Percentiles rank a stretch among this genome's conserved stretches.
phyloP scores from a whole-genome alignment of 2,329 filamentous ascomycete genomes.

The Chlorencoelia australis region DNA sequence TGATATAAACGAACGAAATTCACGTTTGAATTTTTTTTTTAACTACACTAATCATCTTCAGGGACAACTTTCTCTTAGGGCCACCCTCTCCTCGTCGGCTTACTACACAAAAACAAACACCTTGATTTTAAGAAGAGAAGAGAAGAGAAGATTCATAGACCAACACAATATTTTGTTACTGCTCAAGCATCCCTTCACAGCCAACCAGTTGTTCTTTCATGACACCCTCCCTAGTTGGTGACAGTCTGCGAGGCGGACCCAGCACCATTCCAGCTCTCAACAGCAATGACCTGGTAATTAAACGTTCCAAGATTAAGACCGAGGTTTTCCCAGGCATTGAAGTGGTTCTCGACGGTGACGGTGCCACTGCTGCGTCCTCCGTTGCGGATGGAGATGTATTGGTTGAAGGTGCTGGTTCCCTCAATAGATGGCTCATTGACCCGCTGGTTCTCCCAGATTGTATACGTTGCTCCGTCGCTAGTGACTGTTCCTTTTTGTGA shows the following conservation, averaged over 20 bases:
- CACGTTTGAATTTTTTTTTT: too few species aligned
- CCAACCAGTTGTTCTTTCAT: too few species aligned
- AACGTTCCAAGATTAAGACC: conserved; percentile 37
- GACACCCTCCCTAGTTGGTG: too few species aligned
- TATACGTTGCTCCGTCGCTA: conserved; percentile 42
- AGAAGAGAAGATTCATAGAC: too few species aligned
- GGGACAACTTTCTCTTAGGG: too few species aligned
- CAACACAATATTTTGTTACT: too few species aligned
- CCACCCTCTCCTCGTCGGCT: too few species aligned
- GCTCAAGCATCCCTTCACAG: too few species aligned
- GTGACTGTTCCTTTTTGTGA: conserved; percentile 40
- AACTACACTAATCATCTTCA: too few species aligned
- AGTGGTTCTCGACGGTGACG: conserved; percentile 40
- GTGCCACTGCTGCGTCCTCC: conserved; percentile 39
- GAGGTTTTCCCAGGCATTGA: conserved; percentile 38
- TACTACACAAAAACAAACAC: too few species aligned
- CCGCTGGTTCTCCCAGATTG: conserved; percentile 29
- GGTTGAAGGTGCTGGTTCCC: conserved; percentile 34
- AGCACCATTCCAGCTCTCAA: conserved; percentile 4
- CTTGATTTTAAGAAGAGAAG: too few species aligned
- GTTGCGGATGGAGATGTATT: conserved; percentile 42
- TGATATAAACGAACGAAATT: too few species aligned
- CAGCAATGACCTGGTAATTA: conserved; percentile 9
- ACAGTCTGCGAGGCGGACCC: not conserved
- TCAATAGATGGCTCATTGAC: conserved; percentile 12